Evolutionary conservation across 1,139 yeast genomes (phyloP).

Genomic region (Magnusiomyces fungicola): DNA sequence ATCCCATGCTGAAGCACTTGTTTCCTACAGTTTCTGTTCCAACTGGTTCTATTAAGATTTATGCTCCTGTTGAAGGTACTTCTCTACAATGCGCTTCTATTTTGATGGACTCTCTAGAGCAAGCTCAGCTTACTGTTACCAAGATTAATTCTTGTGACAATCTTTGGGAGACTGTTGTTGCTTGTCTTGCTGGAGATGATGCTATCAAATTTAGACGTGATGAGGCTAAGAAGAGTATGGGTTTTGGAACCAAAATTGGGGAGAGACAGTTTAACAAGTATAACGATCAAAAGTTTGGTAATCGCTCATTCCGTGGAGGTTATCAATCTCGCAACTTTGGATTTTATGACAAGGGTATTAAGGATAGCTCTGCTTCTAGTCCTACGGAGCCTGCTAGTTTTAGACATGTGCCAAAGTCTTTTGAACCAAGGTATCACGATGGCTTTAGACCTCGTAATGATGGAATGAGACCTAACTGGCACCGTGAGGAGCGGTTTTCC

Average conservation of each 20-base stretch:
- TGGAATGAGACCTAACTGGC: no score
- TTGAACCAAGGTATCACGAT: no score
- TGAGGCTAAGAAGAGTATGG: no score
- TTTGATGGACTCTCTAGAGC: neutral
- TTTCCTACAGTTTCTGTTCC: neutral
- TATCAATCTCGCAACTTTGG: no score
- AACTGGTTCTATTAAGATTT: neutral
- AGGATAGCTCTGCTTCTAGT: neutral
- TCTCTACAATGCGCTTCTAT: conserved; percentile 1
- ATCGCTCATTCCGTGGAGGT: no score
- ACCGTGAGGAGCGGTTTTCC: no score
- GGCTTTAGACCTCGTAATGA: no score
- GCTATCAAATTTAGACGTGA: neutral
- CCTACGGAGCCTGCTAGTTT: neutral
- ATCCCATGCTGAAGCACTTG: neutral
- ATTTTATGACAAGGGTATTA: no score
- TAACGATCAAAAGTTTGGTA: no score
- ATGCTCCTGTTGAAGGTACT: neutral
- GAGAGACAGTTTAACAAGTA: no score
- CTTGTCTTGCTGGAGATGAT: conserved; percentile 1
- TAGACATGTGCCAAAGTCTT: no score
- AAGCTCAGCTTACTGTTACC: neutral
- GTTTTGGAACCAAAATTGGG: no score
- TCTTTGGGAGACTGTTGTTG: conserved; percentile 1
- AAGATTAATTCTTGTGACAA: neutral